These are phyloP conservation scores for Colletotrichum cuscutae DNA, from an alignment of 2,329 filamentous ascomycete genomes.

Conservation along the genomic window DNA sequence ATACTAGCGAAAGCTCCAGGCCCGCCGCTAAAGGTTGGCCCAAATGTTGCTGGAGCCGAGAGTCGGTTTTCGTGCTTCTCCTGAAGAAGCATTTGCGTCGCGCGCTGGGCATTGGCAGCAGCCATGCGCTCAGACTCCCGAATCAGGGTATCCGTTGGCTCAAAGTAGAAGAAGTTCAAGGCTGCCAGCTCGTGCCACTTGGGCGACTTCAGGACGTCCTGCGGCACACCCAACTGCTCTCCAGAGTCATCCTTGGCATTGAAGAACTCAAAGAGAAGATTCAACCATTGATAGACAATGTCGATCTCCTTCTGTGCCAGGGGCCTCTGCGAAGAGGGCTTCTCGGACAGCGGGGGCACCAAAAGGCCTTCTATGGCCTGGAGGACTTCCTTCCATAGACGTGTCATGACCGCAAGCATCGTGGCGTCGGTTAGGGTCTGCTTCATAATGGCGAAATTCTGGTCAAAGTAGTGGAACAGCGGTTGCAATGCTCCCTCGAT, in stretches of 20 bases:
- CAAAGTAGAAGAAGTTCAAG: constrained; percentile 98
- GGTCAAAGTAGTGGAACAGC: constrained; percentile 94
- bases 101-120: constrained; percentile 80
- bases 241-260: constrained; percentile 87
- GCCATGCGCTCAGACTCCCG: constrained; percentile 98
- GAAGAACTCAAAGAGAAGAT: constrained; percentile 94
- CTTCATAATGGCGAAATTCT: constrained; percentile 99
- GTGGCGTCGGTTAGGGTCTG: constrained; percentile 92
- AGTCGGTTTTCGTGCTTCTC: constrained; percentile 61
- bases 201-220: constrained; percentile 92
- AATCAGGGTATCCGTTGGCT: constrained; percentile 89
- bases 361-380: constrained; percentile 90
- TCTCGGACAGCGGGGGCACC: constrained; percentile 94
- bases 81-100: constrained; percentile 73
- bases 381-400: constrained; percentile 97
- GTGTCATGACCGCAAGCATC: constrained; percentile 99
- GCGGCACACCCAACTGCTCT: constrained; percentile 86
- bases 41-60: constrained; percentile 68
- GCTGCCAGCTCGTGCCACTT: constrained; percentile 98
- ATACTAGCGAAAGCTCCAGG: constrained; percentile 71
- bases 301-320: constrained; percentile 90
- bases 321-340: constrained; percentile 85
- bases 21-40: constrained; percentile 61
- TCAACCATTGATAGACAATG: constrained; percentile 93
- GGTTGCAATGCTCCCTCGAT: constrained; percentile 84